Base-by-base conservation (phyloP, 2,329 filamentous ascomycete species). In the Colletotrichum sp. region DNA sequence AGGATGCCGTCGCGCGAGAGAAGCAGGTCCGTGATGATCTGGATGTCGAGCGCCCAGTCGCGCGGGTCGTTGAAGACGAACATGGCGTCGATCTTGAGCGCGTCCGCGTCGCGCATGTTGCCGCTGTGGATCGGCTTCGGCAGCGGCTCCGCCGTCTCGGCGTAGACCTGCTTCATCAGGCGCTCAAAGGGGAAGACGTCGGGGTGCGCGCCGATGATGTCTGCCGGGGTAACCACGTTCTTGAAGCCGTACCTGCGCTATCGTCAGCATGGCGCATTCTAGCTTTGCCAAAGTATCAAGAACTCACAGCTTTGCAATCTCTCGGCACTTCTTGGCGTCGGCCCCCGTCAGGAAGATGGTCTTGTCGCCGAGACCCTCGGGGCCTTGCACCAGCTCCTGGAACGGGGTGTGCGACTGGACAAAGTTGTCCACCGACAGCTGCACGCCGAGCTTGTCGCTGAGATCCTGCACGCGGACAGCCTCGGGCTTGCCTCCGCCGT, bases 11-110 rank as follows among this genome's bases (percentile, higher is more conserved):
- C 81, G 21, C 91, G 88, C 1, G 96, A 98, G 55, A 98, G 89
- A 8, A 99, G 87, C 13, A 98, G 87, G 84, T 99, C 97, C 70
- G 94, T 82, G 73, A 99, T 94, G 80, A 99, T 87, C 82, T 98
- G 95, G 4, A 92, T 92, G 84, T 99, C 96, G 12, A 98, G 90
- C 1, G 95, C 96, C 97, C 97, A 99, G 87, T 99, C 97, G 72
- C 97, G 92, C 5, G 97, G 96, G 84, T 99, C 97, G 83, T 98
- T 98, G 89, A 96, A 98, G 8, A 98, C 94, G 81, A 99, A 94
- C 32, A 99, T 92, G 32, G 96, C 96, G 81, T 98, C 95, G 79
- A 99, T 94, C 80, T 95, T 96, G 64, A 96, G 89, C 12, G 88
- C 85, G 12, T 86, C 81, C 0, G 71, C 83, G 82, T 67, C 81